These are phyloP conservation scores for Hypomyces rosellus DNA, from an alignment of 2,329 filamentous ascomycete species.

Conservation along the genomic window DNA sequence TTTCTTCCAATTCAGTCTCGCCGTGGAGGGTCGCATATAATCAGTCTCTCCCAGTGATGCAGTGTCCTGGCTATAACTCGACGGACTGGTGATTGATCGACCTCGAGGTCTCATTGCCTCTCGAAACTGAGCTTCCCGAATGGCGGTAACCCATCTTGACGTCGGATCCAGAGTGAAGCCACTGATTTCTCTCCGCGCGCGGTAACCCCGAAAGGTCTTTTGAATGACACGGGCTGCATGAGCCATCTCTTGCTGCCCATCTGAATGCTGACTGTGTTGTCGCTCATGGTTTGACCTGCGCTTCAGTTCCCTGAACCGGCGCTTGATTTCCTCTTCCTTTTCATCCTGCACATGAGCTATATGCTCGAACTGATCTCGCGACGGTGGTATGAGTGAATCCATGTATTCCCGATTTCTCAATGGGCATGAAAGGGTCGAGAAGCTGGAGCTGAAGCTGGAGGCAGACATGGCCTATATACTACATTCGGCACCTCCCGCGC, in stretches of 20 bases:
- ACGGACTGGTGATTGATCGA: slow-evolving; percentile 17
- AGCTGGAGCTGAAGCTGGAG: slow-evolving; percentile 9
- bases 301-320: slow-evolving; percentile 32
- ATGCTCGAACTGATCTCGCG: slow-evolving; percentile 38
- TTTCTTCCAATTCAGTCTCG: slow-evolving; percentile 69
- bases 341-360: slow-evolving; percentile 44
- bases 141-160: slow-evolving; percentile 64
- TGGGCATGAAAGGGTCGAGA: slow-evolving; percentile 1
- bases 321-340: slow-evolving; percentile 38
- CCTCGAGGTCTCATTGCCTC: slow-evolving; percentile 40
- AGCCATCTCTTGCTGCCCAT: slow-evolving; percentile 18
- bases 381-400: slow-evolving; percentile 44
- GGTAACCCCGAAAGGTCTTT: slow-evolving; percentile 72
- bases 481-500: slow-evolving; percentile 7
- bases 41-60: slow-evolving; percentile 13
- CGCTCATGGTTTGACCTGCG: slow-evolving; percentile 30
- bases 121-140: slow-evolving; percentile 51
- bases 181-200: slow-evolving; percentile 61
- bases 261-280: slow-evolving; percentile 16
- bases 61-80: slow-evolving; percentile 7
- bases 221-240: slow-evolving; percentile 55
- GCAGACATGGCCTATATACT: slow-evolving; percentile 8
- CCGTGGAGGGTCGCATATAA: slow-evolving; percentile 27
- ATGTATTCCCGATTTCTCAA: slow-evolving; percentile 39
- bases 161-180: slow-evolving; percentile 64